Evolutionary conservation across 345 rosid genomes (phyloP), one percentile per base, ranked within the genome.

Genomic region (Combretum micranthum): DNA sequence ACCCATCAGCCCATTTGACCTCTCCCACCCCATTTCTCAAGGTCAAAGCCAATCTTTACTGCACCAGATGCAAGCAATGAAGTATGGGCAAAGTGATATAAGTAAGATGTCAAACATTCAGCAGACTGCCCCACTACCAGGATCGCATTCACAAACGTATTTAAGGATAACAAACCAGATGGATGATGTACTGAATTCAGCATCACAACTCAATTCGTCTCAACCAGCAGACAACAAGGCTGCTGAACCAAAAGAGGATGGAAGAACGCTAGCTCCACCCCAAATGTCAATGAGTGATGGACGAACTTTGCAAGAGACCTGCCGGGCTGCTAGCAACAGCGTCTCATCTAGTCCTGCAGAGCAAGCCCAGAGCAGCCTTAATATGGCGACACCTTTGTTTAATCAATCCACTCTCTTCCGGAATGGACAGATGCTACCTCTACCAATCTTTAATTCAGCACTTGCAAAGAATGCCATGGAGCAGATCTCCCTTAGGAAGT

Each of bases 341-440:
- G 50, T 46, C n/a, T 49, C 21, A 44, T 61, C 65, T 43, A 44
- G 39, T 57, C 68, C 55, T 52, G 17, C 46, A 6, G 74, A 65
- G 10, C 60, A 65, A 23, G 23, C 58, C 53, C 80, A 63, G 53
- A 57, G 42, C 39, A 72, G 59, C 62, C 64, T 53, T 52, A 66
- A 22, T 37, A 21, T 66, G 62, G 64, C 57, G 0, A 60, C 75
- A 12, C 44, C 69, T 19, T 74, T 69, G 75, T 71, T 79, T 70
- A 69, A 69, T 57, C 74, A 65, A 42, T 71, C 69, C 65, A 83
- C 77, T 12, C 57, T 71, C 44, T 57, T 65, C 44, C 76, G 62
- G 65, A 74, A 75, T 73, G 79, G 76, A 48, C 87, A 73, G 62
- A 63, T 74, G 60, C 64, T 64, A 23, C 61, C 71, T 32, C 7